Percentiles rank a stretch among this genome's conserved stretches.
phyloP scores from a whole-genome alignment of 2,329 filamentous ascomycete species.

The Fusarium heterosporum region DNA sequence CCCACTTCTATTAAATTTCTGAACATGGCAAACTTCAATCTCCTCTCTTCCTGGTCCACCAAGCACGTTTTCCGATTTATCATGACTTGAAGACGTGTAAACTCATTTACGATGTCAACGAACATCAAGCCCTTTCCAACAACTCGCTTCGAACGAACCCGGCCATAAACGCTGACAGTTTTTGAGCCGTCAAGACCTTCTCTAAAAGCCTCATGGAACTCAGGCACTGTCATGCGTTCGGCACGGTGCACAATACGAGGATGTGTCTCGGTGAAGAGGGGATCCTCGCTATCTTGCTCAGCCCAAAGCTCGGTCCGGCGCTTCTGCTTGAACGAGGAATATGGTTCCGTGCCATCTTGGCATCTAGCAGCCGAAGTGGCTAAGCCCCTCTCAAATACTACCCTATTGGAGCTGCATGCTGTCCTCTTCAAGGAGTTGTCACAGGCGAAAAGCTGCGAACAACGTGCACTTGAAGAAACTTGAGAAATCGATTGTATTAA shows the following conservation, averaged over 20 bases:
- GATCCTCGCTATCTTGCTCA: constrained; percentile 51
- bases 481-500: constrained; percentile 35
- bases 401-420: constrained; percentile 11
- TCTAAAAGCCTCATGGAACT: constrained; percentile 51
- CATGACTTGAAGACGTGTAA: constrained; percentile 79
- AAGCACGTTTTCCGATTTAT: constrained; percentile 70
- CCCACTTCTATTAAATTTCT: constrained; percentile 78
- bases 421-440: constrained; percentile 28
- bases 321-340: constrained; percentile 54
- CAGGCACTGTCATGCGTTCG: constrained; percentile 49
- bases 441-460: constrained; percentile 16
- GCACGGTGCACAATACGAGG: constrained; percentile 50
- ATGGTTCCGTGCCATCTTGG: constrained; percentile 40
- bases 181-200: constrained; percentile 45
- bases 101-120: constrained; percentile 81
- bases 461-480: constrained; percentile 23
- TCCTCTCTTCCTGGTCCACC: constrained; percentile 50
- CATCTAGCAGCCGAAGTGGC: constrained; percentile 39
- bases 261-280: constrained; percentile 53
- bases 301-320: constrained; percentile 50
- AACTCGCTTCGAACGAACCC: constrained; percentile 77
- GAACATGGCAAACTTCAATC: constrained; percentile 67
- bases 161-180: constrained; percentile 63
- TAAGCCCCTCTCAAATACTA: constrained; percentile 32
- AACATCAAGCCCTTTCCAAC: constrained; percentile 86